These are phyloP conservation scores for Solanum gandarillasii DNA, from an alignment of 257 asterid species.

Conservation along the genomic window DNA sequence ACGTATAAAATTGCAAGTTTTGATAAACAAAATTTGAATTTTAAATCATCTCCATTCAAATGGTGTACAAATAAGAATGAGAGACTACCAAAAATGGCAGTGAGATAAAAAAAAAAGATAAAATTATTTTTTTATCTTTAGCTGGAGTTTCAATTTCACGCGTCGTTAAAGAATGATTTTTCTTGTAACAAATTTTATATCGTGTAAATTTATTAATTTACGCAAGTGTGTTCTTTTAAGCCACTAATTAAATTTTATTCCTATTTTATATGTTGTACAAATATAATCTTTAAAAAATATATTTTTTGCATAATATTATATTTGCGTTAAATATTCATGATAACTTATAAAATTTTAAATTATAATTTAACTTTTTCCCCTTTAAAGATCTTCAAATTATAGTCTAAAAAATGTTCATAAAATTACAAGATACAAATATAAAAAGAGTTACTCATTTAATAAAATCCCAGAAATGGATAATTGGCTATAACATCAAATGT, in stretches of 20 bases:
- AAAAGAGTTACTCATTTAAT: too few species aligned
- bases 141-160: accelerated
- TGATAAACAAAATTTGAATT: background rate
- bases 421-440: too few species aligned
- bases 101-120: background rate
- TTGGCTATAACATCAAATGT: background rate
- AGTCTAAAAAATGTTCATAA: background rate
- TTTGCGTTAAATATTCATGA: background rate
- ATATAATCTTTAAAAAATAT: background rate
- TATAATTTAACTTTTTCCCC: too few species aligned
- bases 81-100: background rate
- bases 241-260: background rate
- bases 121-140: background rate
- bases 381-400: background rate
- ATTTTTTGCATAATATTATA: accelerated
- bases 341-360: background rate
- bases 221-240: background rate
- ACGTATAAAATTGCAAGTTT: background rate
- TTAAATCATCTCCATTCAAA: background rate
- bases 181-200: too few species aligned
- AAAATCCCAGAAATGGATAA: too few species aligned
- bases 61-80: background rate
- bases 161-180: background rate
- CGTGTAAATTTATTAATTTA: too few species aligned
- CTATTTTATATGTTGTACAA: background rate